phyloP scores from a whole-genome alignment of 192 early-diverging fungal species.

The Coemansia sp. region DNA sequence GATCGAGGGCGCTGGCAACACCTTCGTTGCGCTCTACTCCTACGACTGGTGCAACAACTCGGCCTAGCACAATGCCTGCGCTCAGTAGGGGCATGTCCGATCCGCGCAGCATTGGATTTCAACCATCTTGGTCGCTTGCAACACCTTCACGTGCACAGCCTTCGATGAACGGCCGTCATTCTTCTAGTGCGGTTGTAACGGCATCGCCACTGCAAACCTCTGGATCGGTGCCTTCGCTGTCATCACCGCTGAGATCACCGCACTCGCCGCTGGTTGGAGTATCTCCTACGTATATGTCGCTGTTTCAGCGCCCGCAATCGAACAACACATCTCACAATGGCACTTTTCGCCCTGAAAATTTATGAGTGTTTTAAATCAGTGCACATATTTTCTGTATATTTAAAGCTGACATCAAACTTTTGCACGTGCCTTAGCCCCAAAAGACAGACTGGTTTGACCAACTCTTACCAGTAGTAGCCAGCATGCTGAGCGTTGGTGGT shows the following conservation, averaged over 20 bases:
- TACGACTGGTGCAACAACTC: background rate
- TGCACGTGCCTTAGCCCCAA: background rate
- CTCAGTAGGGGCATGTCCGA: background rate
- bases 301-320: conserved; percentile 25
- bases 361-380: no score
- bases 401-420: background rate
- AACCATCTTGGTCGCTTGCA: background rate
- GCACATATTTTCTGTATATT: background rate
- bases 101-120: background rate
- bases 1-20: background rate
- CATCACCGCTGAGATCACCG: background rate
- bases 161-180: background rate
- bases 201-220: background rate
- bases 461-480: no score
- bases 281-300: conserved; percentile 37
- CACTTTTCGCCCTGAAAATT: background rate
- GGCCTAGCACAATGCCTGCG: background rate
- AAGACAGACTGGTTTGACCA: background rate
- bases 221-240: background rate
- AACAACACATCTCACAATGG: background rate
- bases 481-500: no score
- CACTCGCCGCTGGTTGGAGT: conserved; percentile 27
- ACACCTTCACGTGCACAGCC: background rate
- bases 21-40: background rate
- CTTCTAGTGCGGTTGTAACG: background rate